phyloP scores from a whole-genome alignment of 2,329 filamentous ascomycete genomes.

The Penicillium verrucosum region DNA sequence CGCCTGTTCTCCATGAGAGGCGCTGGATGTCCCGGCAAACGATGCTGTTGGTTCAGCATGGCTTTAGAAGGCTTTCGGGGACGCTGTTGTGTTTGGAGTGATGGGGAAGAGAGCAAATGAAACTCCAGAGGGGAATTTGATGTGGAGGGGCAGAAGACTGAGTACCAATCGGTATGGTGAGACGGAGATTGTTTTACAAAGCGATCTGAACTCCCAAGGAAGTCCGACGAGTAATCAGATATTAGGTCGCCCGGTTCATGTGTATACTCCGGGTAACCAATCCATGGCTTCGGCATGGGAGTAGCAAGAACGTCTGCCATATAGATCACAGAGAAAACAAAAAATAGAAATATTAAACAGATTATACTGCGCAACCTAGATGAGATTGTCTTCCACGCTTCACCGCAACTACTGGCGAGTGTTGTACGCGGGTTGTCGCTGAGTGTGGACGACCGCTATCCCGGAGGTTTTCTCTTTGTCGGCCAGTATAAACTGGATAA shows the following conservation, averaged over 20 bases:
- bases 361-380: not conserved
- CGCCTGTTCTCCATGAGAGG: not conserved
- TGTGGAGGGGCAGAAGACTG: not conserved
- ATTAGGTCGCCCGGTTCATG: not conserved
- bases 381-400: conserved; percentile 9
- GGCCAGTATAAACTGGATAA: conserved; percentile 17
- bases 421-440: conserved; percentile 27
- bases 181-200: not conserved
- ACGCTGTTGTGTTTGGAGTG: not conserved
- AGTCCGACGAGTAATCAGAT: not conserved
- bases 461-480: conserved; percentile 9
- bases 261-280: conserved; percentile 1
- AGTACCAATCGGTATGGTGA: not conserved
- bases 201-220: not conserved
- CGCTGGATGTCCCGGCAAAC: not conserved
- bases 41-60: not conserved
- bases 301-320: conserved; percentile 18
- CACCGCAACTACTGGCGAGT: conserved; percentile 27
- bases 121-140: not conserved
- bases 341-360: not conserved
- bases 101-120: not conserved
- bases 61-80: not conserved
- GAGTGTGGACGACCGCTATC: conserved; percentile 22
- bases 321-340: not conserved
- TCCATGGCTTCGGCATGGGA: conserved; percentile 12